These are phyloP conservation scores for Fusarium nygamai DNA, from an alignment of 2,329 filamentous ascomycete species.

Conservation along the genomic window DNA sequence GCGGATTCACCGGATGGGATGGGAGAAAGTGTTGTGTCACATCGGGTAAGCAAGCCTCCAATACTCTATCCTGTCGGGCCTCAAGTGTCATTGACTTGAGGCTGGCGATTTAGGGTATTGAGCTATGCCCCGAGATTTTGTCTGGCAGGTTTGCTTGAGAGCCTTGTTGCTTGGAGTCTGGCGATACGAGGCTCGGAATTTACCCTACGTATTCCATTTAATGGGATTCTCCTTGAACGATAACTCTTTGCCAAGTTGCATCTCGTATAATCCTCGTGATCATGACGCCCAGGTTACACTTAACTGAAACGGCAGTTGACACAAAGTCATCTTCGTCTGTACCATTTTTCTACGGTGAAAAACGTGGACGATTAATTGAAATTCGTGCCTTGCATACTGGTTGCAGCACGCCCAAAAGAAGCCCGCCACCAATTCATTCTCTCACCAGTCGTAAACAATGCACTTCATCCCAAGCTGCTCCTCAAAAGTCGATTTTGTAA, in stretches of 20 bases:
- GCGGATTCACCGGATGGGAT: slow-evolving; percentile 6
- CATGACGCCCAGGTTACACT: background rate
- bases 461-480: too few species aligned
- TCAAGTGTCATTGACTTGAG: background rate
- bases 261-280: background rate
- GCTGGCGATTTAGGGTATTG: slow-evolving; percentile 5
- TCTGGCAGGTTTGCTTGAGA: background rate
- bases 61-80: slow-evolving; percentile 1
- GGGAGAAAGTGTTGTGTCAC: background rate
- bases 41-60: slow-evolving; percentile 23
- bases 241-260: background rate
- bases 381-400: background rate
- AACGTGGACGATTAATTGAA: background rate
- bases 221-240: background rate
- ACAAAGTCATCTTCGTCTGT: background rate
- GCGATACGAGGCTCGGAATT: background rate
- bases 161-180: background rate
- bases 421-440: background rate
- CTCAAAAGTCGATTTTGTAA: too few species aligned
- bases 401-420: background rate
- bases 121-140: slow-evolving; percentile 6
- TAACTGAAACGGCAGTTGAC: too few species aligned
- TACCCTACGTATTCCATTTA: background rate
- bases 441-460: background rate
- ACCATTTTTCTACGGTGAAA: background rate